A percentile compares a stretch with the other conserved stretches of the same genome.
These are phyloP conservation scores for Tricholoma saponaceum DNA, from an alignment of 768 basidiomycete species.

Conservation along the genomic window DNA sequence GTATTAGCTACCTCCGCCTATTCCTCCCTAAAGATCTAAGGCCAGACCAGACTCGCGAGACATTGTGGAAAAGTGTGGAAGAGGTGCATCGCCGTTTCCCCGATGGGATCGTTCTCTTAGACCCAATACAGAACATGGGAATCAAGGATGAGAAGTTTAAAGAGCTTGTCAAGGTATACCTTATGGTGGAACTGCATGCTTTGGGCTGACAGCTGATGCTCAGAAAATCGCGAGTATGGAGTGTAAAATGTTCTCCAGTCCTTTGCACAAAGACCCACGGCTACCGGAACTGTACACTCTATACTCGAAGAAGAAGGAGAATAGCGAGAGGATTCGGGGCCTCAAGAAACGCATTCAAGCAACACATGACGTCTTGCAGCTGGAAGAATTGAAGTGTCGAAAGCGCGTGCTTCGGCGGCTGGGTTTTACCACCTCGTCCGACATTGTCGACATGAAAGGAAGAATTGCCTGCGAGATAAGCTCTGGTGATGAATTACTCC, in stretches of 20 bases:
- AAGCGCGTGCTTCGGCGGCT: constrained; percentile 92
- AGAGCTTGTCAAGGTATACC: constrained; percentile 69
- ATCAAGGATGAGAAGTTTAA: constrained; percentile 95
- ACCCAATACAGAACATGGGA: constrained; percentile 92
- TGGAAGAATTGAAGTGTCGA: constrained; percentile 93
- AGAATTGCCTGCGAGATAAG: constrained; percentile 98
- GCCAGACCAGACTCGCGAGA: constrained; percentile 68
- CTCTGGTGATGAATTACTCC: constrained; percentile 90
- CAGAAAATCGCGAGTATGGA: constrained; percentile 94
- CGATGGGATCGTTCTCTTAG: constrained; percentile 79
- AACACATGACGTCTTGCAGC: constrained; percentile 88
- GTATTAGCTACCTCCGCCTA: constrained; percentile 82
- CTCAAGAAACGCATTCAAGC: constrained; percentile 85
- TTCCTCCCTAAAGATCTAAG: constrained; percentile 89
- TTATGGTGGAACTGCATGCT: background rate
- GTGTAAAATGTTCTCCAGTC: constrained; percentile 74
- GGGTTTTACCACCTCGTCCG: constrained; percentile 82
- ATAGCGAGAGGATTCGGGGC: constrained; percentile 63
- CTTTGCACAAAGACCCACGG: constrained; percentile 73
- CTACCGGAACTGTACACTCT: constrained; percentile 79
- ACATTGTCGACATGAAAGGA: constrained; percentile 98
- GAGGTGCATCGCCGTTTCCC: constrained; percentile 93
- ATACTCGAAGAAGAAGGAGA: constrained; percentile 73
- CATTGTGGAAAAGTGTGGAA: constrained; percentile 83
- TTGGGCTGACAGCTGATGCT: too few species aligned